A percentile compares a stretch with the other conserved stretches of the same genome.
phyloP scores from a whole-genome alignment of 805 yeast species.

The Suhomyces xylopsoci region DNA sequence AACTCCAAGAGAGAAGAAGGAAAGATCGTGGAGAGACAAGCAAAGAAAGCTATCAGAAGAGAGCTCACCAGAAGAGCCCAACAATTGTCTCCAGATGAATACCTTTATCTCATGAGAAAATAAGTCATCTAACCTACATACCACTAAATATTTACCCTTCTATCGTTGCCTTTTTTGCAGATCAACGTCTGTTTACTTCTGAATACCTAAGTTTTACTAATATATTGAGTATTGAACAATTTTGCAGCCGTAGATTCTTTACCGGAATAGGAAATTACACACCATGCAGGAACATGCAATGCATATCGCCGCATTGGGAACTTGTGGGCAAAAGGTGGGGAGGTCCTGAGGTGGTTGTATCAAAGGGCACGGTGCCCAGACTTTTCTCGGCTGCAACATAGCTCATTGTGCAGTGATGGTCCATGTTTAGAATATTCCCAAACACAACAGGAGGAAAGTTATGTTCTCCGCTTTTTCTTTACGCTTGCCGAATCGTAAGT shows the following conservation, averaged over 20 bases:
- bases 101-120: constrained; percentile 8
- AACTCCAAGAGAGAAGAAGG: constrained; percentile 15
- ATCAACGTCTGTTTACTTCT: neutral
- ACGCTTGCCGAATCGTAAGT: neutral
- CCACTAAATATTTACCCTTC: neutral
- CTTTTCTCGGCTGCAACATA: neutral
- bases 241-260: neutral
- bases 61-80: constrained; percentile 20
- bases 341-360: neutral
- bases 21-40: constrained; percentile 10
- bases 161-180: neutral
- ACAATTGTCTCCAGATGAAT: constrained; percentile 9
- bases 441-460: neutral
- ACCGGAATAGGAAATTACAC: neutral
- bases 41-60: constrained; percentile 23
- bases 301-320: neutral
- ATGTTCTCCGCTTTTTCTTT: neutral
- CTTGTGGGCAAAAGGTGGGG: neutral
- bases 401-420: neutral
- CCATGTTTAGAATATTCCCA: neutral
- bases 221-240: neutral
- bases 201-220: neutral
- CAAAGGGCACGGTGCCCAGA: neutral
- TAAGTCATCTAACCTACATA: neutral
- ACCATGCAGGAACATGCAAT: neutral